A percentile compares a stretch with the other conserved stretches of the same genome.
phyloP scores from a whole-genome alignment of 2,329 filamentous ascomycete genomes.

The Oidium heveae region DNA sequence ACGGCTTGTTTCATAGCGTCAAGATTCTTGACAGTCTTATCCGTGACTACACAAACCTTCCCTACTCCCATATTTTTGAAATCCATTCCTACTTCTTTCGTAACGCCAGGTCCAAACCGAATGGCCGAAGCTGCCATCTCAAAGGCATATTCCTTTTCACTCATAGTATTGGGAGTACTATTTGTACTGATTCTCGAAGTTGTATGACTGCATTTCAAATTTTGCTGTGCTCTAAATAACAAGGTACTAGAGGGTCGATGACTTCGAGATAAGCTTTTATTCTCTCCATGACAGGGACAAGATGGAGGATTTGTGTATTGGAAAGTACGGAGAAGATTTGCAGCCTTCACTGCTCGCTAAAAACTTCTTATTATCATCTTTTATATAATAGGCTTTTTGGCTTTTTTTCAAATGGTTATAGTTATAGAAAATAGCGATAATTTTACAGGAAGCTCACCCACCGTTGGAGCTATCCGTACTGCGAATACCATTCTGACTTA shows the following conservation, averaged over 20 bases:
- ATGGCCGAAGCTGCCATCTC: slow-evolving; percentile 95
- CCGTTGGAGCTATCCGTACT: slow-evolving; percentile 11
- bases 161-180: slow-evolving; percentile 27
- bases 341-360: slow-evolving; percentile 34
- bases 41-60: slow-evolving; percentile 79
- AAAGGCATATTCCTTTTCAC: slow-evolving; percentile 89
- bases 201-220: slow-evolving; percentile 29
- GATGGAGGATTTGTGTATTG: slow-evolving; percentile 70
- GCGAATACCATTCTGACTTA: slow-evolving; percentile 6
- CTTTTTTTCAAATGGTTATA: neutral
- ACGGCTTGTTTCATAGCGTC: slow-evolving; percentile 76
- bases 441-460: slow-evolving; percentile 3
- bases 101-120: slow-evolving; percentile 77
- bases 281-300: slow-evolving; percentile 70
- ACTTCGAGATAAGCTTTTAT: slow-evolving; percentile 43
- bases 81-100: slow-evolving; percentile 95
- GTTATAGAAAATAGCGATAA: too few species aligned
- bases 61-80: slow-evolving; percentile 73
- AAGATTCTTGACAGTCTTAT: slow-evolving; percentile 54
- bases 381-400: neutral
- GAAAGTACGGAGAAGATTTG: slow-evolving; percentile 61
- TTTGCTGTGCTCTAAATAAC: slow-evolving; percentile 20
- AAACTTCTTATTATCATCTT: slow-evolving; percentile 2
- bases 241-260: slow-evolving; percentile 17
- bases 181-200: slow-evolving; percentile 18